phyloP scores from a whole-genome alignment of 2,329 filamentous ascomycete genomes.

The Teratosphaeriaceae sp. region DNA sequence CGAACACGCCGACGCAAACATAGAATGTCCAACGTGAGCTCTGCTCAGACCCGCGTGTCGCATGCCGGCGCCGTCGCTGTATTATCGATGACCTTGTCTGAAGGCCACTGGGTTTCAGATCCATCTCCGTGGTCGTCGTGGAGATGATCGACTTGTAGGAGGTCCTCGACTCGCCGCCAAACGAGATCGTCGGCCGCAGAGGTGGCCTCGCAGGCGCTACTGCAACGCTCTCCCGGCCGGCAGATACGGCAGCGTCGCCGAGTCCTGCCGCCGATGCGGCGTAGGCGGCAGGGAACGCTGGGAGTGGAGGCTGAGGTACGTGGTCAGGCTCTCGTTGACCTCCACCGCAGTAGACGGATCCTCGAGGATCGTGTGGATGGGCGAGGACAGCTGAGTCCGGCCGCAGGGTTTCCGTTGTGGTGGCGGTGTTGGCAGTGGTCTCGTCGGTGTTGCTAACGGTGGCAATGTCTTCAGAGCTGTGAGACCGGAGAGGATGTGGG shows the following conservation, averaged over 20 bases:
- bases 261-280: slow-evolving; percentile 14
- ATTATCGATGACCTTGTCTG: too few species aligned
- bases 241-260: slow-evolving; percentile 15
- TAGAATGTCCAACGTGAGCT: slow-evolving; percentile 5
- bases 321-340: background rate
- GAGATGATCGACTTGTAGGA: slow-evolving; percentile 12
- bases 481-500: slow-evolving; percentile 8
- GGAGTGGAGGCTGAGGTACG: background rate
- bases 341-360: slow-evolving; percentile 2
- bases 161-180: slow-evolving; percentile 11
- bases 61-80: too few species aligned
- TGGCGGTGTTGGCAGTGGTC: background rate
- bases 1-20: slow-evolving; percentile 7
- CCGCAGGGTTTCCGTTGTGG: background rate
- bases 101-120: too few species aligned
- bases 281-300: slow-evolving; percentile 2
- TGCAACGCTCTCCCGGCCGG: slow-evolving; percentile 9
- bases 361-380: slow-evolving; percentile 2
- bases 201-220: slow-evolving; percentile 13
- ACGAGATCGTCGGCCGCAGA: slow-evolving; percentile 13
- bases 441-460: too few species aligned
- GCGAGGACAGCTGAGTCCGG: slow-evolving; percentile 6
- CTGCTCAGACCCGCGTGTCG: background rate
- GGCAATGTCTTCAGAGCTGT: slow-evolving; percentile 7
- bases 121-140: background rate